A percentile compares a stretch with the other conserved stretches of the same genome.
These are phyloP conservation scores for Boechera retrofracta DNA, from an alignment of 345 rosid genomes.

Conservation along the genomic window DNA sequence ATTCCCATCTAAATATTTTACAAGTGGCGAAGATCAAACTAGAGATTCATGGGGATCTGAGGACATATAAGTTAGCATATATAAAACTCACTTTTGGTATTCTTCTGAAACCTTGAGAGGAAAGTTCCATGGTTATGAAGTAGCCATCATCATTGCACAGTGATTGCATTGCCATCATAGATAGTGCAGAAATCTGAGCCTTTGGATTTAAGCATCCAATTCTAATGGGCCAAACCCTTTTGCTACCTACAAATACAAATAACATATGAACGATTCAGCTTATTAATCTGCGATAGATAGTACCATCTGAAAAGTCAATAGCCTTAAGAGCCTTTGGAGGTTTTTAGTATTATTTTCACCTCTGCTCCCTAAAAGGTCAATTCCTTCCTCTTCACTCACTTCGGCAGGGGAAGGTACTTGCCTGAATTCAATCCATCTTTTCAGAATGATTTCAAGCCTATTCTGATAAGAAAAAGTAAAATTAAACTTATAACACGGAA, in stretches of 20 bases:
- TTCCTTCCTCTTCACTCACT: constrained; percentile 75
- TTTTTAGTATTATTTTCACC: constrained; percentile 5
- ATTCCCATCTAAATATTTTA: constrained; percentile 23
- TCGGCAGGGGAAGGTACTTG: constrained; percentile 73
- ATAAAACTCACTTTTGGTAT: constrained; percentile 26
- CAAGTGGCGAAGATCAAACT: constrained; percentile 17
- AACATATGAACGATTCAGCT: background rate
- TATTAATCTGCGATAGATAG: background rate
- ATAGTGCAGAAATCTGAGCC: constrained; percentile 33
- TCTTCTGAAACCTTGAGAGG: constrained; percentile 29
- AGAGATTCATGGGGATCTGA: constrained; percentile 7
- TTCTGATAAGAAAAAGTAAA: constrained; percentile 52
- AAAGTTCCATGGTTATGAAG: constrained; percentile 38
- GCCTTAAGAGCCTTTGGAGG: background rate
- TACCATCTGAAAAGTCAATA: background rate
- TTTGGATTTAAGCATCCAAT: constrained; percentile 40
- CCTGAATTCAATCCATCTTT: constrained; percentile 66
- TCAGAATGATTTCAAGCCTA: constrained; percentile 79
- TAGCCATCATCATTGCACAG: constrained; percentile 35
- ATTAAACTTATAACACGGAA: background rate
- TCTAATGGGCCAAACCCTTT: constrained; percentile 40
- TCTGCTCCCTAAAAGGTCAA: constrained; percentile 61
- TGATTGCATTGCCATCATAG: constrained; percentile 32
- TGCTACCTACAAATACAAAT: constrained; percentile 34
- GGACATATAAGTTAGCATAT: background rate